Evolutionary conservation across 129 eudicot species (phyloP), one percentile per base, ranked within the genome.

Genomic region (Artemisia tridentata): DNA sequence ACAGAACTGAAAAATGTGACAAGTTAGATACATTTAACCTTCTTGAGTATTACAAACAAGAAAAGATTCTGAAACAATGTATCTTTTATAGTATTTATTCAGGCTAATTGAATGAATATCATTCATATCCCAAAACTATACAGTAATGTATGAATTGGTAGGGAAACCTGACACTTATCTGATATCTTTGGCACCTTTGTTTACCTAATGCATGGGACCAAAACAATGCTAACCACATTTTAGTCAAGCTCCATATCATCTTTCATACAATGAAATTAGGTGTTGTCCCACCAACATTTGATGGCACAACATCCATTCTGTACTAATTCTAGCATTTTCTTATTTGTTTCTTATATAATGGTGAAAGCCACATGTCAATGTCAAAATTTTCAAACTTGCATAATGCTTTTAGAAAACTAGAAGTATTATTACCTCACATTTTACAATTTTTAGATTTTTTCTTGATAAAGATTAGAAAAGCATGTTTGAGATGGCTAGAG

Each of bases 191-290:
- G 70, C 67, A 77, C 76, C 63, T 70, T 64, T 54, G 77, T 78
- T 63, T 71, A 78, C 81, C 81, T 78, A 76, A 67, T 15, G 45
- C 72, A 63, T 54, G 81, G 81, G 77, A 1, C 81, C 77, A 72
- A 64, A 55, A 61, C 20, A 78, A 71, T 71, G 56, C 47, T 56
- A 46, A 54, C 81, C 81, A 78, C 81, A 78, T 54, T 59, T 78
- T 78, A 67, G 67, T 63, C 81, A 78, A 63, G 8, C 72, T 34
- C 45, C 76, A 52, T 69, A 47, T 68, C 69, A 49, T 76, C 60
- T 77, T 68, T 46, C 45, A 69, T 67, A 67, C 54, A 66, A 56
- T 47, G 45, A 43, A 43, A 66, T 55, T 54, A 23, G 76, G 81
- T 63, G 76, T 17, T 78, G 77, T 9, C 77, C 81, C 65, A 78